These are phyloP conservation scores for Tilletia setariae DNA, from an alignment of 1,284 basidiomycete genomes.

Conservation along the genomic window DNA sequence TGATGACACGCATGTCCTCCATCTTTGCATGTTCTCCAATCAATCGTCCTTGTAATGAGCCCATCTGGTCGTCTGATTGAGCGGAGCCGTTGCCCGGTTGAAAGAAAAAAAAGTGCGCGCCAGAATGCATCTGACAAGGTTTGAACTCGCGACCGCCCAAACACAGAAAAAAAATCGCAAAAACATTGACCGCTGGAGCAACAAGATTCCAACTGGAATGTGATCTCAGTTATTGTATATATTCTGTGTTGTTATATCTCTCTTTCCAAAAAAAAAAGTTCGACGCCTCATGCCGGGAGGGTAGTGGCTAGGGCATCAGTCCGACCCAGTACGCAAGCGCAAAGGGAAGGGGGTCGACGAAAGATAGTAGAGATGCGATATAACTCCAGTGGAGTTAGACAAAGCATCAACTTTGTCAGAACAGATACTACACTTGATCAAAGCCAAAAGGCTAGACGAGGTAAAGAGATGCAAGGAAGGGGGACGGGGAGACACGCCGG, in stretches of 20 bases:
- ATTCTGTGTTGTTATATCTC: too few relatives aligned
- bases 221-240: background rate
- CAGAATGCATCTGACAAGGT: too few relatives aligned
- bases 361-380: conserved; percentile 35
- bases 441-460: conserved; percentile 27
- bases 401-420: conserved; percentile 47
- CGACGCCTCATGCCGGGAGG: conserved; percentile 40
- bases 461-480: background rate
- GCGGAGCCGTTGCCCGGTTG: too few relatives aligned
- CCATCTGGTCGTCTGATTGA: too few relatives aligned
- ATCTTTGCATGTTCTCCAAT: too few relatives aligned
- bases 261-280: conserved; percentile 27
- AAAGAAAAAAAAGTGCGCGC: too few relatives aligned
- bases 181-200: background rate
- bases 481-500: background rate
- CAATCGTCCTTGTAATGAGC: too few relatives aligned
- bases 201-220: background rate
- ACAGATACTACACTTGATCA: conserved; percentile 49
- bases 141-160: too few relatives aligned
- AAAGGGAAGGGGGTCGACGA: conserved; percentile 31
- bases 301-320: conserved; percentile 42
- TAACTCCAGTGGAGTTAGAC: conserved; percentile 32
- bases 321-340: conserved; percentile 35
- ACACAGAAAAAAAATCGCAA: too few relatives aligned
- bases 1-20: too few relatives aligned